Percentiles rank a stretch among this genome's conserved stretches.
Conservation (phyloP, 495 filamentous ascomycete genomes). For the Aspergillus sparsus region DNA sequence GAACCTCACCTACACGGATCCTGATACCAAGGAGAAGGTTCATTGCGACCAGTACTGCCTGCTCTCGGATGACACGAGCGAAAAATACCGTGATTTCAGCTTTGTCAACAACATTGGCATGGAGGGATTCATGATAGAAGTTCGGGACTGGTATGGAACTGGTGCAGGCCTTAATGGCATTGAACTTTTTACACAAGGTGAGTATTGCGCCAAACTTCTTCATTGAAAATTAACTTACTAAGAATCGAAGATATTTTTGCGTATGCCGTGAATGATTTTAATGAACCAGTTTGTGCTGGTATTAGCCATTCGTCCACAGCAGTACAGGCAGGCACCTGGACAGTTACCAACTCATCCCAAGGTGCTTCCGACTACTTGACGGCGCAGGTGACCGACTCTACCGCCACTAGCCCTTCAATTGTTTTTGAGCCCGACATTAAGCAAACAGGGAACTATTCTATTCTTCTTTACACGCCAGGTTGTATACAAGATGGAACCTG, state of each 20-base stretch:
- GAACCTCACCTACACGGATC: conserved; percentile 90
- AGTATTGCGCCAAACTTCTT: conserved; percentile 17
- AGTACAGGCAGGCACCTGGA: conserved; percentile 73
- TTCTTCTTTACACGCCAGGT: conserved; percentile 88
- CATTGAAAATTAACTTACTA: conserved; percentile 14
- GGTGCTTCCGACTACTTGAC: conserved; percentile 77
- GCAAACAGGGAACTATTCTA: conserved; percentile 84
- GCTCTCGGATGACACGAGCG: conserved; percentile 63
- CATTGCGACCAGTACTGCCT: conserved; percentile 79
- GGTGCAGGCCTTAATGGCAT: conserved; percentile 89
- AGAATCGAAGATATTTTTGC: conserved; percentile 66
- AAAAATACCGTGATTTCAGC: conserved; percentile 81
- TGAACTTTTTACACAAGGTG: conserved; percentile 80
- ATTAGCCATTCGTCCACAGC: conserved; percentile 64
- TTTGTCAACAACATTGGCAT: conserved; percentile 89
- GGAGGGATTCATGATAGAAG: conserved; percentile 82
- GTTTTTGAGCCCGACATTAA: conserved; percentile 82
- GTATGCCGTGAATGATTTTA: conserved; percentile 83
- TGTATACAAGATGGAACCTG: conserved; percentile 81
- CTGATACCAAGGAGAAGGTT: conserved; percentile 60
- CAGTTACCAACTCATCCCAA: conserved; percentile 54
- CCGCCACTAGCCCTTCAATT: conserved; percentile 58
- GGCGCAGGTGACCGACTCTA: conserved; percentile 58
- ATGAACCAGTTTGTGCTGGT: conserved; percentile 80
- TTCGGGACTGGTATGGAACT: conserved; percentile 79